phyloP scores from a whole-genome alignment of 2,329 filamentous ascomycete species.

The Aspergillus fijiensis region DNA sequence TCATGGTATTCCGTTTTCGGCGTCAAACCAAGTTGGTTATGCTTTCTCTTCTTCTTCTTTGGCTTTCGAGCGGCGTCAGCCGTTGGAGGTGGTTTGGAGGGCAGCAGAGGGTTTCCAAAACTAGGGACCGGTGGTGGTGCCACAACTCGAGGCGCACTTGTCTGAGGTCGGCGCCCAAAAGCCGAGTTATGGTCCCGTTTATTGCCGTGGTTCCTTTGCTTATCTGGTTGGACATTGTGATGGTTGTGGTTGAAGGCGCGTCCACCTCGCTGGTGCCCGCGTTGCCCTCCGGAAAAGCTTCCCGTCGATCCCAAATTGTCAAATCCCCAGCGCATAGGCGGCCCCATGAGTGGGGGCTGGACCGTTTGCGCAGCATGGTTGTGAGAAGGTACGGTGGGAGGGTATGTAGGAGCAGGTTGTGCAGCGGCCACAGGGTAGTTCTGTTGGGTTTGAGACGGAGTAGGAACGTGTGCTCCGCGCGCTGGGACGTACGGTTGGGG shows the following conservation, averaged over 20 bases:
- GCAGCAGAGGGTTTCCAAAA: constrained; percentile 45
- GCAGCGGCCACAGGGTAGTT: constrained; percentile 26
- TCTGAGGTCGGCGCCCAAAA: constrained; percentile 37
- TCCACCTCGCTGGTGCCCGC: constrained; percentile 27
- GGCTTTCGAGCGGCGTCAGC: constrained; percentile 36
- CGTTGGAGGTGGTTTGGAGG: constrained; percentile 42
- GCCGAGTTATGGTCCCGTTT: constrained; percentile 42
- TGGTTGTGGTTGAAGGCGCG: constrained; percentile 25
- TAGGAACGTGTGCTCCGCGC: constrained; percentile 19
- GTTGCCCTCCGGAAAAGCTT: constrained; percentile 43
- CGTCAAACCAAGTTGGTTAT: constrained; percentile 50
- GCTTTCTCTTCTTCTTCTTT: constrained; percentile 45
- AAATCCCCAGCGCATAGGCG: constrained; percentile 57
- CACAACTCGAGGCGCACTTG: constrained; percentile 31
- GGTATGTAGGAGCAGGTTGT: constrained; percentile 25
- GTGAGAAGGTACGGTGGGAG: constrained; percentile 19
- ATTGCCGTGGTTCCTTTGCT: constrained; percentile 23
- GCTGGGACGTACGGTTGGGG: constrained; percentile 29
- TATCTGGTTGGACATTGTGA: constrained; percentile 23
- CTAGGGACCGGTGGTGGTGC: constrained; percentile 47
- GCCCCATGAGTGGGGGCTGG: constrained; percentile 52
- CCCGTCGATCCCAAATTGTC: constrained; percentile 50
- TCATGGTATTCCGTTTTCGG: constrained; percentile 47
- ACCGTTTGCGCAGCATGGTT: constrained; percentile 24
- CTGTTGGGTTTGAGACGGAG: constrained; percentile 26